Evolutionary conservation across 1,284 basidiomycete genomes (phyloP).

Genomic region (Xerocomus nothofagi): DNA sequence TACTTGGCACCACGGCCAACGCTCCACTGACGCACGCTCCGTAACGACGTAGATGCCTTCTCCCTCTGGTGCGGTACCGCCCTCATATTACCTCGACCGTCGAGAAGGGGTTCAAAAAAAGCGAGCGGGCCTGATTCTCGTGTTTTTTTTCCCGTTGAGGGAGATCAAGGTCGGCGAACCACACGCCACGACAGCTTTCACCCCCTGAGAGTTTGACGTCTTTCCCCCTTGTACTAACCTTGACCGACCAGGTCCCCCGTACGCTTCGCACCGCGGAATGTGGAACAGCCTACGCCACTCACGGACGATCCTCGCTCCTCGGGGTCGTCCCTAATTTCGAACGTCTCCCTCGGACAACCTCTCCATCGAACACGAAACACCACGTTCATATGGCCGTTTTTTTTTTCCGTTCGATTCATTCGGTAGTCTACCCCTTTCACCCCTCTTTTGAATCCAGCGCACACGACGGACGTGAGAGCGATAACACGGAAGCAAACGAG

Average conservation of each 20-base stretch:
- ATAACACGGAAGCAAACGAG: slow-evolving; percentile 2
- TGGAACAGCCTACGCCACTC: too few relatives aligned
- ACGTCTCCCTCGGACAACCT: background rate
- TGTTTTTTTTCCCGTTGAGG: too few relatives aligned
- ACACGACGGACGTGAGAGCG: slow-evolving; percentile 10
- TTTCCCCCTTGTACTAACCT: too few relatives aligned
- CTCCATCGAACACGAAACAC: too few relatives aligned
- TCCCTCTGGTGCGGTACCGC: background rate
- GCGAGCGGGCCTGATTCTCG: background rate
- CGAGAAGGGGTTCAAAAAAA: background rate
- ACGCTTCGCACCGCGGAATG: too few relatives aligned
- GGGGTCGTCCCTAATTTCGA: too few relatives aligned
- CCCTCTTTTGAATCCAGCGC: background rate
- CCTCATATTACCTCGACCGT: slow-evolving; percentile 1
- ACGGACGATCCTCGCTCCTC: background rate
- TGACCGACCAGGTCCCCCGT: too few relatives aligned
- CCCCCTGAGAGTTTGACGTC: background rate
- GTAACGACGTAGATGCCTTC: background rate
- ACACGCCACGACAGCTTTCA: background rate
- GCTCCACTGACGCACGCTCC: background rate
- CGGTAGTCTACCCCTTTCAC: background rate
- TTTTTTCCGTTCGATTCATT: too few relatives aligned
- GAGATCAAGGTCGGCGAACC: too few relatives aligned
- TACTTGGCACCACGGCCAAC: background rate
- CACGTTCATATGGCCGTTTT: slow-evolving; percentile 16